Evolutionary conservation across 2,329 filamentous ascomycete genomes (phyloP).

Genomic region (Scytalidium sp.): DNA sequence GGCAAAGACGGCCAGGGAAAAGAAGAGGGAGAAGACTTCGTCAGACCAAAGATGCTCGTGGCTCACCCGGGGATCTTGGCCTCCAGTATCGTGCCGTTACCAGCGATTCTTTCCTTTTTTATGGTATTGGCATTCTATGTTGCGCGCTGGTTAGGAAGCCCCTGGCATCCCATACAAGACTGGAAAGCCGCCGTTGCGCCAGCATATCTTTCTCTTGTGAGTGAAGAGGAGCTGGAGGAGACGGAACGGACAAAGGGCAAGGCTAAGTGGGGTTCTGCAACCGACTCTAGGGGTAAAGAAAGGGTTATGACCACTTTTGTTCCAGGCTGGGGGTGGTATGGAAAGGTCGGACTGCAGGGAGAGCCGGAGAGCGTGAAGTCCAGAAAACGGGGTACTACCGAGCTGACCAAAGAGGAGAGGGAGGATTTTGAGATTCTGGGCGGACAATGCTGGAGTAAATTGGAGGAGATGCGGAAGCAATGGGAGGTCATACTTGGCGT

Average conservation of each 20-base stretch:
- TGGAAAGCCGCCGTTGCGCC: slow-evolving; percentile 76
- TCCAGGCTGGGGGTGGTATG: slow-evolving; percentile 78
- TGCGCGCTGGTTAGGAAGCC: slow-evolving; percentile 75
- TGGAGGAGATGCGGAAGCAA: slow-evolving; percentile 66
- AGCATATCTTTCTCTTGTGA: slow-evolving; percentile 73
- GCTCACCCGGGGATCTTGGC: slow-evolving; percentile 84
- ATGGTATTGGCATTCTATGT: slow-evolving; percentile 70
- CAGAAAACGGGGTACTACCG: slow-evolving; percentile 54
- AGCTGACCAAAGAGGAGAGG: slow-evolving; percentile 59
- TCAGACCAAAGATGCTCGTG: slow-evolving; percentile 68
- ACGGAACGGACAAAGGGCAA: slow-evolving; percentile 38
- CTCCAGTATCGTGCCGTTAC: slow-evolving; percentile 76
- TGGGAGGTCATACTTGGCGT: slow-evolving; percentile 50
- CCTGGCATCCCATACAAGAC: slow-evolving; percentile 78
- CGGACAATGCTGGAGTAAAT: slow-evolving; percentile 60
- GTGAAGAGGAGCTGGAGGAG: slow-evolving; percentile 59
- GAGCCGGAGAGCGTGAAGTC: slow-evolving; percentile 50
- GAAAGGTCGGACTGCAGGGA: slow-evolving; percentile 50
- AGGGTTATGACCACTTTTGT: slow-evolving; percentile 76
- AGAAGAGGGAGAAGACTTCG: slow-evolving; percentile 19
- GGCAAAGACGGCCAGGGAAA: slow-evolving; percentile 3
- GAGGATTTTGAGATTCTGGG: slow-evolving; percentile 62
- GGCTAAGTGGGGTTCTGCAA: slow-evolving; percentile 83
- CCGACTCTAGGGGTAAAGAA: slow-evolving; percentile 53
- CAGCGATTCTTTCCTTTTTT: slow-evolving; percentile 63